Evolutionary conservation across 2,329 filamentous ascomycete species (phyloP).

Genomic region (Penicillium fuscoglaucum): DNA sequence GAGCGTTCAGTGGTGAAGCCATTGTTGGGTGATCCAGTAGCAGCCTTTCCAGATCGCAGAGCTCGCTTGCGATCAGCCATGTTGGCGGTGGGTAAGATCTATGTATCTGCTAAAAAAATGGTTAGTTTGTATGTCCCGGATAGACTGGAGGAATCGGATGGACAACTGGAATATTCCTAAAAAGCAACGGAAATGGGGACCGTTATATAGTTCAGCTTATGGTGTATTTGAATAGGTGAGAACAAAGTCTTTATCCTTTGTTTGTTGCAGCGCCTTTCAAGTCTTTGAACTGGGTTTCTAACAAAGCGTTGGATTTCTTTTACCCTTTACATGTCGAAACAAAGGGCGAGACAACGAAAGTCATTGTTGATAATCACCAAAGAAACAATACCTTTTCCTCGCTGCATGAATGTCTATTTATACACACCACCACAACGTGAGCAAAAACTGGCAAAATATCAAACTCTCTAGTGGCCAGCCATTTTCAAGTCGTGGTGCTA

Average conservation of each 20-base stretch:
- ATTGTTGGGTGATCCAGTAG: not conserved
- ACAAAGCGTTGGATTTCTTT: too few relatives aligned
- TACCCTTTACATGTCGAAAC: not conserved
- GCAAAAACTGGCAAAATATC: not conserved
- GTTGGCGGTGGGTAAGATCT: not conserved
- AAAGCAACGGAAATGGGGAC: not conserved
- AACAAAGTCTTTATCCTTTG: not conserved
- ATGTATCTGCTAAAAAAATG: not conserved
- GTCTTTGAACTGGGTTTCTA: not conserved
- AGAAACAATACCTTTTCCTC: not conserved
- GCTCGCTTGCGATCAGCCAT: not conserved
- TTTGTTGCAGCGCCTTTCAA: not conserved
- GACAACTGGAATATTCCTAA: not conserved
- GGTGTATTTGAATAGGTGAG: not conserved
- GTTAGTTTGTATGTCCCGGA: not conserved
- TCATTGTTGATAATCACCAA: not conserved
- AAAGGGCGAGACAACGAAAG: not conserved
- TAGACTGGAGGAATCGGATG: too few relatives aligned
- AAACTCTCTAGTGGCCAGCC: not conserved
- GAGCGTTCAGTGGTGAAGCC: not conserved
- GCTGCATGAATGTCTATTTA: not conserved
- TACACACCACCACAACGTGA: too few relatives aligned
- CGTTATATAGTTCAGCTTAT: not conserved
- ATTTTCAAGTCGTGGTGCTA: not conserved
- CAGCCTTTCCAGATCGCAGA: not conserved